Evolutionary conservation across 2,329 filamentous ascomycete genomes (phyloP).

Genomic region (Nemania serpens): DNA sequence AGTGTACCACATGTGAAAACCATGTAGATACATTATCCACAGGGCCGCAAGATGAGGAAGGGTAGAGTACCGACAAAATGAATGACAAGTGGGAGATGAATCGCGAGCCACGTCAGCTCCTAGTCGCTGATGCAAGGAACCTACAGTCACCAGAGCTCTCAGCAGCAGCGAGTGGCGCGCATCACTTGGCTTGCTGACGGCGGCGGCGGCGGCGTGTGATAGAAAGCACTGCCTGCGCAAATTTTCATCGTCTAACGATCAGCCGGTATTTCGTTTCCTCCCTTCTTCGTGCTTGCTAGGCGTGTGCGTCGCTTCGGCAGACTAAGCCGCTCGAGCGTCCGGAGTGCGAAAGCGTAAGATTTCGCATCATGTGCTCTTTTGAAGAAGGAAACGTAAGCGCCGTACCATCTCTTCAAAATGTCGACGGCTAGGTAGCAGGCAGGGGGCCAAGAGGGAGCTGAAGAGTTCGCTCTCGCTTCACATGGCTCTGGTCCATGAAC

Average conservation of each 20-base stretch:
- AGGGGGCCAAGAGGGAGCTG: constrained; percentile 22
- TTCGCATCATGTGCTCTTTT: constrained; percentile 15
- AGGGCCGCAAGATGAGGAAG: not conserved
- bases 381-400: not conserved
- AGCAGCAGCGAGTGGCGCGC: constrained; percentile 14
- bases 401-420: not conserved
- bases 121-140: constrained; percentile 1
- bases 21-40: not conserved
- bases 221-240: not conserved
- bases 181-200: constrained; percentile 20
- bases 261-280: not conserved
- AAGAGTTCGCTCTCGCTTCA: constrained; percentile 14
- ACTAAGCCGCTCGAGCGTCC: constrained; percentile 21
- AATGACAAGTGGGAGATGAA: not conserved
- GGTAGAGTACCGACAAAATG: not conserved
- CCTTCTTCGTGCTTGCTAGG: not conserved
- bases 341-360: constrained; percentile 22
- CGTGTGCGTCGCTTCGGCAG: not conserved
- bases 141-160: constrained; percentile 1
- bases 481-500: constrained; percentile 15
- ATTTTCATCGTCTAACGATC: not conserved
- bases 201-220: constrained; percentile 1
- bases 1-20: not conserved
- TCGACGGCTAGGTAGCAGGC: not conserved
- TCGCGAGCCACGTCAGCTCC: constrained; percentile 16